These are phyloP conservation scores for Omphalotus guepiniiformis DNA, from an alignment of 768 basidiomycete genomes.

Conservation along the genomic window DNA sequence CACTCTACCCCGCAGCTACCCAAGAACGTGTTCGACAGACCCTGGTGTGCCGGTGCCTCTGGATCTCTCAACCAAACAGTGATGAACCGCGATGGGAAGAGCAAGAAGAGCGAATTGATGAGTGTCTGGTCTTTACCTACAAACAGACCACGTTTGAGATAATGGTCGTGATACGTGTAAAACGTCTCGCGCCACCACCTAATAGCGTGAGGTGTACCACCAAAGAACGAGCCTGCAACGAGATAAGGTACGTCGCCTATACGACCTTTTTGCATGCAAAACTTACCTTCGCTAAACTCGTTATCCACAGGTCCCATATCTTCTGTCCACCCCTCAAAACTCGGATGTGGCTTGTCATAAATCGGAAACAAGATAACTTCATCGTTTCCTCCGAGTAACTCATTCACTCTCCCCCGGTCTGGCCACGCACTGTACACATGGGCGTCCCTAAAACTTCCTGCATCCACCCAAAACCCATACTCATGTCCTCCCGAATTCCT, in stretches of 20 bases:
- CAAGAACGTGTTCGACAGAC: slow-evolving; percentile 19
- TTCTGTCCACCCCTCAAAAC: slow-evolving; percentile 35
- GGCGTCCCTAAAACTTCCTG: slow-evolving; percentile 43
- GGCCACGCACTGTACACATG: slow-evolving; percentile 50
- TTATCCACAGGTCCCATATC: slow-evolving; percentile 46
- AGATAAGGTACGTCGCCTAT: not conserved
- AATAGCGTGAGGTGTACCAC: slow-evolving; percentile 40
- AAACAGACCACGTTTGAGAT: slow-evolving; percentile 42
- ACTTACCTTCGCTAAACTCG: slow-evolving; percentile 48
- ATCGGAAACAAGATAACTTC: slow-evolving; percentile 47
- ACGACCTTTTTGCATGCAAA: not conserved
- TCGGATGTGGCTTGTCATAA: slow-evolving; percentile 27
- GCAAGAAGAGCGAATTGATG: slow-evolving; percentile 43
- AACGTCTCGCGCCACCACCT: slow-evolving; percentile 42
- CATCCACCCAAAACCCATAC: slow-evolving; percentile 58
- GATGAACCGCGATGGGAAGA: slow-evolving; percentile 42
- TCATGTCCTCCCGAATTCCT: slow-evolving; percentile 34
- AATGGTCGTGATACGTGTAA: slow-evolving; percentile 49
- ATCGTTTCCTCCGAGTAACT: slow-evolving; percentile 22
- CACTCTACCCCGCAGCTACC: slow-evolving; percentile 39
- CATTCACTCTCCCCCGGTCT: slow-evolving; percentile 31
- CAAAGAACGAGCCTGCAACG: slow-evolving; percentile 52
- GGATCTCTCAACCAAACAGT: slow-evolving; percentile 35
- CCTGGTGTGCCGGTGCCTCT: slow-evolving; percentile 17
- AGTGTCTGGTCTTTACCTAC: slow-evolving; percentile 57